These are phyloP conservation scores for Plasmopara muralis DNA, from an alignment of 352 stramenopile genomes.

Conservation along the genomic window DNA sequence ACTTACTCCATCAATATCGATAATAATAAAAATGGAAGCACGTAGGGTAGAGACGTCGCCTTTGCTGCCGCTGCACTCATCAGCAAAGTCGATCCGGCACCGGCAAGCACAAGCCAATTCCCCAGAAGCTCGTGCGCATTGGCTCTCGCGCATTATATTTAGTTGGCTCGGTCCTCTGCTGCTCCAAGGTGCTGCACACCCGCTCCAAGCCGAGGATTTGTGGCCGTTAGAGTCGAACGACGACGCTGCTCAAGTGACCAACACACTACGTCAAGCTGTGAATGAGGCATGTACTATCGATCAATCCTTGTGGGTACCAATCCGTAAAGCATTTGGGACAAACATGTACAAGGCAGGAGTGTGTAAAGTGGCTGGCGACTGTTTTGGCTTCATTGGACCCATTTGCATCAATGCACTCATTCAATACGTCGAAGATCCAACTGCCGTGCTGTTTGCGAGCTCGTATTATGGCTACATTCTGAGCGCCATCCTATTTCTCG, in stretches of 20 bases:
- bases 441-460: conserved; percentile 31
- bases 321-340: conserved; percentile 69
- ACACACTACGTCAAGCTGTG: conserved; percentile 21
- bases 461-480: conserved; percentile 53
- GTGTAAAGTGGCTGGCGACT: conserved; percentile 92
- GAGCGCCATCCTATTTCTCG: conserved; percentile 37
- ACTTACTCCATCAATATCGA: no score
- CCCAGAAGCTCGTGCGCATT: conserved; percentile 6
- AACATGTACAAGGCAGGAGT: conserved; percentile 85
- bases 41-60: conserved; percentile 11
- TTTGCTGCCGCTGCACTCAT: conserved; percentile 21
- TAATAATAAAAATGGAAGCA: neutral
- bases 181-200: conserved; percentile 25
- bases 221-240: conserved; percentile 33
- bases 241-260: conserved; percentile 25
- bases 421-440: conserved; percentile 58
- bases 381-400: conserved; percentile 83
- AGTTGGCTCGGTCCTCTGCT: conserved; percentile 42
- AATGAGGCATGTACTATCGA: conserved; percentile 3
- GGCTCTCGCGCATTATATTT: conserved; percentile 24
- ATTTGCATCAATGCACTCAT: conserved; percentile 38
- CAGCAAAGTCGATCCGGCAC: neutral
- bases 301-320: conserved; percentile 37
- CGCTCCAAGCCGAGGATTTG: conserved; percentile 35
- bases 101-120: neutral